phyloP scores from a whole-genome alignment of 1,284 basidiomycete genomes.

The Hemileia vastatrix region DNA sequence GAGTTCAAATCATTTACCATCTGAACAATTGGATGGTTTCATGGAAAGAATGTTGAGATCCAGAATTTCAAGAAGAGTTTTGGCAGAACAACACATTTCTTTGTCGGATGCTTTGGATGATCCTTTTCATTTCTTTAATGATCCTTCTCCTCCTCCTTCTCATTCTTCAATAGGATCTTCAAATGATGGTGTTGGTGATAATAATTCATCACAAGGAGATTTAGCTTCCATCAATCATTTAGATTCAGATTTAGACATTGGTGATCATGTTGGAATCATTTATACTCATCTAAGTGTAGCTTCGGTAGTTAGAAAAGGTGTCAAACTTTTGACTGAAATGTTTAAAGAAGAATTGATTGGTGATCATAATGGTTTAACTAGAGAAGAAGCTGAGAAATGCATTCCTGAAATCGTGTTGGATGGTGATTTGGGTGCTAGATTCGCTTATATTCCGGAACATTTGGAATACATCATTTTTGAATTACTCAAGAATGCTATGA shows the following conservation, averaged over 20 bases:
- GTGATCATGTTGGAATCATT: slow-evolving; percentile 82
- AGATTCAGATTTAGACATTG: background rate
- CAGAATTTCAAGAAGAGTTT: slow-evolving; percentile 74
- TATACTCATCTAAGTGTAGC: slow-evolving; percentile 64
- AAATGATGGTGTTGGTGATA: slow-evolving; percentile 12
- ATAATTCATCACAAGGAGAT: slow-evolving; percentile 2
- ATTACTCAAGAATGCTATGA: slow-evolving; percentile 62
- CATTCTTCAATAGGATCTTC: slow-evolving; percentile 3
- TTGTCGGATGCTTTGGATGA: slow-evolving; percentile 56
- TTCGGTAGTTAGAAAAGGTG: no score
- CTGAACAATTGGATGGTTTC: slow-evolving; percentile 71
- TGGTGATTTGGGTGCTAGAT: slow-evolving; percentile 61
- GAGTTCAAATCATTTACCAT: slow-evolving; percentile 60
- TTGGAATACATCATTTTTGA: slow-evolving; percentile 80
- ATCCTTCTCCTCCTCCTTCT: slow-evolving; percentile 26
- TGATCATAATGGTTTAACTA: slow-evolving; percentile 48
- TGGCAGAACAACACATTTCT: slow-evolving; percentile 80
- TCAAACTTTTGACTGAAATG: slow-evolving; percentile 58
- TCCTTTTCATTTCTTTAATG: slow-evolving; percentile 40
- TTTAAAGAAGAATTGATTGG: slow-evolving; percentile 52
- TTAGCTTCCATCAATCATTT: background rate
- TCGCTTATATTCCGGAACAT: slow-evolving; percentile 80
- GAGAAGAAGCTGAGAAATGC: slow-evolving; percentile 31
- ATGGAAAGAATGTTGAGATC: slow-evolving; percentile 85
- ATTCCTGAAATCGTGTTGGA: slow-evolving; percentile 63